Evolutionary conservation across 202 grass and related monocot genomes (phyloP).

Genomic region (Zoysia matrella): DNA sequence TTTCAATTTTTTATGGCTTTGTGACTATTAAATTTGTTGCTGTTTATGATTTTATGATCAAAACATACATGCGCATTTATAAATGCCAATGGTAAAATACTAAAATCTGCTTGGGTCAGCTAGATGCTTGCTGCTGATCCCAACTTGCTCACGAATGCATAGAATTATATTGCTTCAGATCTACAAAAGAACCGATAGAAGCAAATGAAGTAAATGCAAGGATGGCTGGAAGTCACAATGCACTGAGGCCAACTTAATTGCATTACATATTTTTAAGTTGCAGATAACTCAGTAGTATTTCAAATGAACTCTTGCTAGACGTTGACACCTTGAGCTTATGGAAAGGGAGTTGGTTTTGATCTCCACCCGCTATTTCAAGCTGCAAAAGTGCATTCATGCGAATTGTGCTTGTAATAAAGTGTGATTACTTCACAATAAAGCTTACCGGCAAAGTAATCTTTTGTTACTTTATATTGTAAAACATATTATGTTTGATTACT

Average conservation of each 20-base stretch:
- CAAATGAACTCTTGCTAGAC: background rate
- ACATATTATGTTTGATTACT: constrained; percentile 29
- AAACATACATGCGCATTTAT: constrained; percentile 1
- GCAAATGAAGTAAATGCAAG: constrained; percentile 30
- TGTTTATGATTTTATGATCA: background rate
- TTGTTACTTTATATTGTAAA: constrained; percentile 23
- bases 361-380: background rate
- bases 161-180: constrained; percentile 29
- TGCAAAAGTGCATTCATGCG: background rate
- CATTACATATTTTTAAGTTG: constrained; percentile 5
- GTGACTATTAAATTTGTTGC: constrained; percentile 4
- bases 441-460: background rate
- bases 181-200: constrained; percentile 32
- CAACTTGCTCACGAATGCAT: background rate
- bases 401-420: background rate
- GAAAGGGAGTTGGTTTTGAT: constrained; percentile 11
- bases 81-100: constrained; percentile 35
- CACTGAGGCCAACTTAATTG: constrained; percentile 22
- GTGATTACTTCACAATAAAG: constrained; percentile 16
- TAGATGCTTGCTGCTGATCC: background rate
- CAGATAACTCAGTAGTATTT: constrained; percentile 5
- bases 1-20: constrained; percentile 4
- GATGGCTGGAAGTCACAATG: constrained; percentile 29
- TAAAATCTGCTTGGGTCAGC: background rate
- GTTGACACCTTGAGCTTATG: background rate